Evolutionary conservation across 306 rosid genomes (phyloP).

Genomic region (Styphnolobium japonicum): DNA sequence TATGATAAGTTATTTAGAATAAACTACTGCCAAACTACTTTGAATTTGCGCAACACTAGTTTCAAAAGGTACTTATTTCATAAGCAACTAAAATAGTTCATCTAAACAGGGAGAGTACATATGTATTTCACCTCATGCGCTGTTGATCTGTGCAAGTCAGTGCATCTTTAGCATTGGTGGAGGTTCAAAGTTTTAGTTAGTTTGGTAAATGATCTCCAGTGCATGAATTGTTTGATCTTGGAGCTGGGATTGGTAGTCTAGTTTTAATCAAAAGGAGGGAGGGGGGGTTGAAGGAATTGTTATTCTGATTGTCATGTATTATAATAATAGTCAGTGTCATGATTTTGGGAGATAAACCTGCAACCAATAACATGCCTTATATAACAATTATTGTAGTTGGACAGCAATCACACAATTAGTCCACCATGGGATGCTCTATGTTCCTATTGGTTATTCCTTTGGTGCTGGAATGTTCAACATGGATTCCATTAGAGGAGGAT

Average conservation of each 20-base stretch:
- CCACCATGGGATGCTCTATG: conserved; percentile 85
- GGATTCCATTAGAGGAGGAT: conserved; percentile 71
- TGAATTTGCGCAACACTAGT: neutral
- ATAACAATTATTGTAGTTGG: conserved; percentile 52
- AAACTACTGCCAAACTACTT: neutral
- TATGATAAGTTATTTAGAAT: neutral
- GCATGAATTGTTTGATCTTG: neutral
- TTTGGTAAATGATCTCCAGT: neutral
- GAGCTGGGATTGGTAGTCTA: neutral
- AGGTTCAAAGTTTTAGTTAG: neutral
- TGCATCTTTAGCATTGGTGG: neutral
- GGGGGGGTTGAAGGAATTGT: neutral
- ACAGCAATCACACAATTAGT: conserved; percentile 80
- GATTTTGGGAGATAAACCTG: conserved; percentile 26
- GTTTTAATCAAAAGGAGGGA: neutral
- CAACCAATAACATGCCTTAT: neutral
- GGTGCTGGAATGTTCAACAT: conserved; percentile 67
- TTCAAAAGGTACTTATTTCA: neutral
- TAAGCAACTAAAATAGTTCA: neutral
- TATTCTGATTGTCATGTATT: neutral
- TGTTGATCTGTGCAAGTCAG: neutral
- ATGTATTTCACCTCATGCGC: neutral
- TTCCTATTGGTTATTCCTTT: conserved; percentile 72
- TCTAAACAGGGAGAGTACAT: neutral
- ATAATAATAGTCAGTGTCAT: neutral